Evolutionary conservation across 805 yeast species (phyloP).

Genomic region (Candida montana): DNA sequence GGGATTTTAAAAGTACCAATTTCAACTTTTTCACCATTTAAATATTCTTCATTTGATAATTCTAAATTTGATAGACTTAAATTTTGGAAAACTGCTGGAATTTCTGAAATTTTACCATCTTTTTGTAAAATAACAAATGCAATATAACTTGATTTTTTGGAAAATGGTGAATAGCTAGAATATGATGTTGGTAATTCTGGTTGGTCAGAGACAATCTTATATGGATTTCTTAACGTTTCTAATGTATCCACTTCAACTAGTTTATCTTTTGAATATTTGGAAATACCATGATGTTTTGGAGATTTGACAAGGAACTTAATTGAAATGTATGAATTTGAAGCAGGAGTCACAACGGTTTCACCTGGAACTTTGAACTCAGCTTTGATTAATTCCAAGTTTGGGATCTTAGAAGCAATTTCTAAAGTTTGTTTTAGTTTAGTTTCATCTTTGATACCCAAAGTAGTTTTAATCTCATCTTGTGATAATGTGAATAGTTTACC

Average conservation of each 20-base stretch:
- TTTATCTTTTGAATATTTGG: slow-evolving; percentile 27
- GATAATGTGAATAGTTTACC: slow-evolving; percentile 64
- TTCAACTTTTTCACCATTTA: slow-evolving; percentile 27
- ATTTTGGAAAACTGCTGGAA: slow-evolving; percentile 48
- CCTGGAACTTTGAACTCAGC: slow-evolving; percentile 86
- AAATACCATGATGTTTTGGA: slow-evolving; percentile 49
- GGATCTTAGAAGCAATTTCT: slow-evolving; percentile 57
- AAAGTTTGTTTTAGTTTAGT: slow-evolving; percentile 43
- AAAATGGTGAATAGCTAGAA: slow-evolving; percentile 73
- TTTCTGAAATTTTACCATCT: slow-evolving; percentile 75
- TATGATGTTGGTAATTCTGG: slow-evolving; percentile 63
- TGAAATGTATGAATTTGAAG: slow-evolving; percentile 67
- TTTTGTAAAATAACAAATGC: slow-evolving; percentile 66
- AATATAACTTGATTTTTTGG: slow-evolving; percentile 50
- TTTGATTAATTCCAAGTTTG: slow-evolving; percentile 59
- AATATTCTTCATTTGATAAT: slow-evolving; percentile 45
- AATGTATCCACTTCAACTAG: slow-evolving; percentile 55
- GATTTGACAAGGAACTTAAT: slow-evolving; percentile 74
- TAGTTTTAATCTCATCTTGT: slow-evolving; percentile 49
- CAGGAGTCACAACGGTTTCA: slow-evolving; percentile 64
- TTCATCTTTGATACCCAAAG: slow-evolving; percentile 45
- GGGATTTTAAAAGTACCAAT: slow-evolving; percentile 76
- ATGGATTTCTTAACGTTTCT: slow-evolving; percentile 70
- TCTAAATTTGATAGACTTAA: slow-evolving; percentile 51
- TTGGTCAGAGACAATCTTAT: slow-evolving; percentile 55